phyloP scores from a whole-genome alignment of 257 asterid genomes.

The Catharanthus roseus region DNA sequence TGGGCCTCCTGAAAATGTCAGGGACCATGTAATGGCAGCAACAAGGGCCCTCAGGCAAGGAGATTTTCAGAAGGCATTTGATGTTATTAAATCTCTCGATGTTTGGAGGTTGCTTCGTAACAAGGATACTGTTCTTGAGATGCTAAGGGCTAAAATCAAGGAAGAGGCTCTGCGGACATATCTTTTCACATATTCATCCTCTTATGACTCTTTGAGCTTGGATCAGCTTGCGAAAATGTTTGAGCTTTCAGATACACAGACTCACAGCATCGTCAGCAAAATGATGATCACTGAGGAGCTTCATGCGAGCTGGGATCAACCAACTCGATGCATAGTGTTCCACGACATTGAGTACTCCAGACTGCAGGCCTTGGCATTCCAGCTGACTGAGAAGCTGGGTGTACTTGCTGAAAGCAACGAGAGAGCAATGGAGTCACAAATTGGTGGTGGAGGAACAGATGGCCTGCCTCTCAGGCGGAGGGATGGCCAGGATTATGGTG shows the following conservation, averaged over 20 bases:
- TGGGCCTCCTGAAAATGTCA: slow-evolving; percentile 92
- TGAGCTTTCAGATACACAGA: slow-evolving; percentile 59
- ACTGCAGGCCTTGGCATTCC: slow-evolving; percentile 75
- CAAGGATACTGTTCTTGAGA: slow-evolving; percentile 63
- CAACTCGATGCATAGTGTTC: slow-evolving; percentile 72
- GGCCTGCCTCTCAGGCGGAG: slow-evolving; percentile 76
- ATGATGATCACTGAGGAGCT: slow-evolving; percentile 95
- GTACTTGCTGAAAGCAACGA: slow-evolving; percentile 82
- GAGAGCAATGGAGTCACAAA: slow-evolving; percentile 65
- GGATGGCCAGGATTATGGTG: slow-evolving; percentile 83
- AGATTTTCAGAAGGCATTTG: slow-evolving; percentile 65
- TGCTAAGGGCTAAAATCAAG: slow-evolving; percentile 78
- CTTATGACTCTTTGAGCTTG: slow-evolving; percentile 68
- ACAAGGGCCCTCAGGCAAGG: slow-evolving; percentile 83
- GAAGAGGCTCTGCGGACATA: slow-evolving; percentile 92
- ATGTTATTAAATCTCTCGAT: slow-evolving; percentile 64
- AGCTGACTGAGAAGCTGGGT: slow-evolving; percentile 67
- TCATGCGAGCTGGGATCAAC: slow-evolving; percentile 94
- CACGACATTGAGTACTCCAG: slow-evolving; percentile 75
- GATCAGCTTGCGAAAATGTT: slow-evolving; percentile 81
- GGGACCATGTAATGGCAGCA: slow-evolving; percentile 98
- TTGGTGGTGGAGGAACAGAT: slow-evolving; percentile 84
- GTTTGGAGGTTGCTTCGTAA: slow-evolving; percentile 74
- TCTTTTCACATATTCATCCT: slow-evolving; percentile 68
- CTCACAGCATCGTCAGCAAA: slow-evolving; percentile 65